These are phyloP conservation scores for Fusarium sp. DNA, from an alignment of 2,329 filamentous ascomycete species.

Conservation along the genomic window DNA sequence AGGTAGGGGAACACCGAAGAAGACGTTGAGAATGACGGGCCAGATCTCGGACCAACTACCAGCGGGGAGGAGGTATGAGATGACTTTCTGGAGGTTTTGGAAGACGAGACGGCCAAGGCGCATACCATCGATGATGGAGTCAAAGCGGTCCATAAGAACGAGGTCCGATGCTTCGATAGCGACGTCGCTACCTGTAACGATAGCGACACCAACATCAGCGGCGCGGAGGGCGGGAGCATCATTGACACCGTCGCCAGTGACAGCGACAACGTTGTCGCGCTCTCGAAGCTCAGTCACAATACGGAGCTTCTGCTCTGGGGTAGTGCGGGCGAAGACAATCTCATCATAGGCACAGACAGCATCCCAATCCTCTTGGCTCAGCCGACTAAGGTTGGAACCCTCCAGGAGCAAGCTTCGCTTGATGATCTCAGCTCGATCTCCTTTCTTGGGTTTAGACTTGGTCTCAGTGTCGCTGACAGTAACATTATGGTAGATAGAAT, in stretches of 20 bases:
- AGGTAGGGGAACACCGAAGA: conserved; percentile 67
- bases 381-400: conserved; percentile 70
- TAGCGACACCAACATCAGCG: conserved; percentile 78
- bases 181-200: conserved; percentile 75
- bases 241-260: conserved; percentile 82
- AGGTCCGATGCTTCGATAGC: conserved; percentile 76
- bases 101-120: conserved; percentile 59
- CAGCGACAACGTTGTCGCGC: conserved; percentile 73
- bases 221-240: conserved; percentile 77
- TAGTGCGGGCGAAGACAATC: conserved; percentile 78
- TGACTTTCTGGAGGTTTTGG: conserved; percentile 61
- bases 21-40: conserved; percentile 70
- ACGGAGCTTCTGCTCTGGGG: conserved; percentile 78
- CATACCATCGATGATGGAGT: conserved; percentile 78
- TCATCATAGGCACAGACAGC: conserved; percentile 66
- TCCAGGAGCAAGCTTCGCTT: conserved; percentile 58
- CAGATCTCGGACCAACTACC: conserved; percentile 71
- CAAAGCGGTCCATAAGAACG: conserved; percentile 79
- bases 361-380: conserved; percentile 66
- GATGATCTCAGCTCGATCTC: conserved; percentile 22
- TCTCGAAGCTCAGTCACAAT: conserved; percentile 79
- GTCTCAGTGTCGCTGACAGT: conserved; percentile 27
- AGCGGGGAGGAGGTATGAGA: conserved; percentile 64
- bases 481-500: conserved; percentile 33
- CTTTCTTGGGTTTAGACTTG: conserved; percentile 28